Evolutionary conservation across 148 eudicot species (phyloP).

Genomic region (Camellia japonica): DNA sequence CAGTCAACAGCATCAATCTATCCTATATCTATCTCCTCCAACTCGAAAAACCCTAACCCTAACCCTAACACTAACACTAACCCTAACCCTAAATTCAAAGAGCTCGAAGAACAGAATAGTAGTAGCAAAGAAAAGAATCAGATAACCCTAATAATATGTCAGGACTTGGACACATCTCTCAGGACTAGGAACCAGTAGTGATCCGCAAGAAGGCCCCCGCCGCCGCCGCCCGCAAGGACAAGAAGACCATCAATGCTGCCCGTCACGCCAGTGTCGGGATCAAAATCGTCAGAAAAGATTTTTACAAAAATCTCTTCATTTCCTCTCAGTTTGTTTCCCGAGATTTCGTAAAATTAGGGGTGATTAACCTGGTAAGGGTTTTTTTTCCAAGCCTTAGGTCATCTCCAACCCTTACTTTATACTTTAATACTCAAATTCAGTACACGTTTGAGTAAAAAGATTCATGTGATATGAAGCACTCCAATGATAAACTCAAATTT

Average conservation of each 20-base stretch:
- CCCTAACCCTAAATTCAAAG: too few species aligned
- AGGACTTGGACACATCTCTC: slow-evolving; percentile 48
- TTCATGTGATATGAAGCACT: too few species aligned
- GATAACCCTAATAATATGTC: slow-evolving; percentile 26
- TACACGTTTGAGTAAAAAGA: too few species aligned
- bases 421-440: too few species aligned
- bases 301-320: not conserved
- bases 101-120: too few species aligned
- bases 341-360: not conserved
- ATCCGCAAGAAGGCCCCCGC: slow-evolving; percentile 79
- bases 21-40: too few species aligned
- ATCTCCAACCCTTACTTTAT: too few species aligned
- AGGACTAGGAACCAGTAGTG: slow-evolving; percentile 88
- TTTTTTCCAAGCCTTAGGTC: too few species aligned
- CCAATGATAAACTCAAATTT: too few species aligned
- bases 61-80: too few species aligned
- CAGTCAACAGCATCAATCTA: too few species aligned
- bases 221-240: slow-evolving; percentile 79
- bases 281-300: slow-evolving; percentile 70
- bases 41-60: too few species aligned
- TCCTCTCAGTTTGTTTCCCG: not conserved
- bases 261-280: slow-evolving; percentile 88
- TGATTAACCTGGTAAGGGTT: not conserved
- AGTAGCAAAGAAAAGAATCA: not conserved
- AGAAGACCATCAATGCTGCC: slow-evolving; percentile 89